Percentiles rank a stretch among this genome's conserved stretches.
These are phyloP conservation scores for Rhodotorula glutinis DNA, from an alignment of 1,284 basidiomycete genomes.

Conservation along the genomic window DNA sequence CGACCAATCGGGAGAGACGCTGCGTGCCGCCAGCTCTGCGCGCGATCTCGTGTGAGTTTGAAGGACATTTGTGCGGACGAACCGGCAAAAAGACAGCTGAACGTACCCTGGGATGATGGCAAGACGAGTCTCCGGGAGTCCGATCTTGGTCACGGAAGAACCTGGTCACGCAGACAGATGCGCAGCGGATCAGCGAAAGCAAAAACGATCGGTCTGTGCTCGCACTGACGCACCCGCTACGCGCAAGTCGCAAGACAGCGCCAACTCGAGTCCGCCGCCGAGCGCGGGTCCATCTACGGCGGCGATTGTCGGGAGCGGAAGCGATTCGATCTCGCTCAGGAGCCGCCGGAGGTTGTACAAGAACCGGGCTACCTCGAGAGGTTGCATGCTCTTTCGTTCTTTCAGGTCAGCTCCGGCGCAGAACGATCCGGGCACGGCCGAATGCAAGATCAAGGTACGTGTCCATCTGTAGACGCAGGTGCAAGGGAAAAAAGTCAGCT, in stretches of 20 bases:
- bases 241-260: slow-evolving; percentile 81
- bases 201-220: too few relatives aligned
- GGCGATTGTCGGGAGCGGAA: slow-evolving; percentile 84
- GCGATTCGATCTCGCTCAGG: slow-evolving; percentile 68
- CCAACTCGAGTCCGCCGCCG: slow-evolving; percentile 83
- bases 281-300: slow-evolving; percentile 90
- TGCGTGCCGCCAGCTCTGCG: slow-evolving; percentile 80
- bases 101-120: slow-evolving; percentile 81
- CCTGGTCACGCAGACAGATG: slow-evolving; percentile 49
- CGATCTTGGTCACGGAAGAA: slow-evolving; percentile 66
- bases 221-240: slow-evolving; percentile 64
- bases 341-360: slow-evolving; percentile 71
- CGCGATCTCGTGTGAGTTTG: too few relatives aligned
- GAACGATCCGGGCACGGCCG: slow-evolving; percentile 70
- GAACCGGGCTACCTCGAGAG: slow-evolving; percentile 70
- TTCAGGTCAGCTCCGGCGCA: slow-evolving; percentile 89
- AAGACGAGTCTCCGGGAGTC: slow-evolving; percentile 75
- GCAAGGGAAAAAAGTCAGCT: neutral
- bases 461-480: slow-evolving; percentile 52
- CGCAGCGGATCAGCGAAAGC: too few relatives aligned
- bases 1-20: slow-evolving; percentile 74
- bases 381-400: slow-evolving; percentile 77
- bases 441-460: slow-evolving; percentile 73
- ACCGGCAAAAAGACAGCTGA: too few relatives aligned
- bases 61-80: too few relatives aligned